Base-by-base conservation (phyloP, 2,329 filamentous ascomycete genomes). In the Neofusicoccum ribis region DNA sequence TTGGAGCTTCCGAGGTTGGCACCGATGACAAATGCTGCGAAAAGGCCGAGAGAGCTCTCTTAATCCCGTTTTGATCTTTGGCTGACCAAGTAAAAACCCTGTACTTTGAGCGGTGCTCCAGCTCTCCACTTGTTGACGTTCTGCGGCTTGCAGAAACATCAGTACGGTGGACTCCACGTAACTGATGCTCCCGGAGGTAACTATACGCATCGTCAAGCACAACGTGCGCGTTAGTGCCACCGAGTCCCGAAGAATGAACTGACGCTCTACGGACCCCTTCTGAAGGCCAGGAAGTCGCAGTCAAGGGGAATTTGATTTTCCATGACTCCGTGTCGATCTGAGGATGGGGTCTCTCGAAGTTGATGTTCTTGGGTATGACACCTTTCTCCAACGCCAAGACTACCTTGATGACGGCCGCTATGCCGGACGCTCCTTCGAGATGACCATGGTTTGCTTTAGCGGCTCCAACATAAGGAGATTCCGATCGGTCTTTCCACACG, bases 381-480 rank as follows among this genome's bases (percentile, higher is more conserved):
- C 46, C 50, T 9, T 71, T 14, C 20, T 72, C 63, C 56, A 75
- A 47, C 68, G 72, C 69, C 2, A 67, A 31, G 3, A 72, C 49
- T 8, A 75, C 73, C 51, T 76, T 76, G 64, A 74, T 64, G 1
- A 76, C 54, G 15, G 60, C 60, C 3, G 68, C 65, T 23, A 74
- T 67, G 5, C 72, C 75, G n/a, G 70, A 67, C 23, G 73, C 72
- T 37, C 69, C 68, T 41, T 76, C 75, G 1, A 73, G 64, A 66
- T 77, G 75, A 8, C 75, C 75, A 51, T 72, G 64, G 37, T 72
- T 73, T 5, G 70, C 65, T 51, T 74, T 74, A 12, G 76, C 67
- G 2, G 74, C 71, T 3, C 73, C 73, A 14, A 74, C 65, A 20
- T 66, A 59, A 17, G 52, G 34, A 0, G 71, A 70, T 15, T 47